Evolutionary conservation across 2,329 filamentous ascomycete genomes (phyloP), one percentile per base, ranked within the genome.

Genomic region (Epichloe baconii): DNA sequence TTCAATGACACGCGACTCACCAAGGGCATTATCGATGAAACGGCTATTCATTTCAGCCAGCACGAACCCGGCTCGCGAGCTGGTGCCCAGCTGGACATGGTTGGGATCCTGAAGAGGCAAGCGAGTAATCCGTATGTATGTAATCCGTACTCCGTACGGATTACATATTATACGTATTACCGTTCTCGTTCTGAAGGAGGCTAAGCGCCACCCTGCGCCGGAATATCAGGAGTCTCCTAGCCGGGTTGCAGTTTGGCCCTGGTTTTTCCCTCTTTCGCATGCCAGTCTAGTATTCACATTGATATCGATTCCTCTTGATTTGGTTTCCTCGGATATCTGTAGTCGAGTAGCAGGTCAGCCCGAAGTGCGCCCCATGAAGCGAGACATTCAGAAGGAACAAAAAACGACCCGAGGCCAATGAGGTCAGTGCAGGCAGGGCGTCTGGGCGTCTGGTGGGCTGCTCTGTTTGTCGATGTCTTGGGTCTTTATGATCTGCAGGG

Each of bases 391-490:
- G 4, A 12, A 38, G 1, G 19, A 19, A 10, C 11, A 15, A 19
- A 2, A 10, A 34, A 40, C 10, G 36, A 4, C 8, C 14, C 15
- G 21, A 34, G 15, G 46, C 36, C 46, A 14, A 41, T 47, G 17
- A 38, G 48, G 48, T 41, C 31, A 38, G 19, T 48, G 37, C 21
- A 47, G 15, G 36, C 26, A 35, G 17, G 37, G 46, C 37, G n/a
- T 23, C 23, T 48, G 17, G 37, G 46, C 37, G n/a, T 37, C 23
- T 48, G 23, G 11, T 38, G 15, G 37, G 21, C 36, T 48, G n/a
- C 44, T 14, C 7, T 47, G 14, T 42, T 51, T 41, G 49, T 40
- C 37, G 37, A 26, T 51, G 37, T 51, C 44, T 36, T 47, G 44
- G 23, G 35, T 44, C 47, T 35, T 42, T 38, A n/a, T 37, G 48